phyloP scores from a whole-genome alignment of 345 rosid species.

The Lepidium sativum region DNA sequence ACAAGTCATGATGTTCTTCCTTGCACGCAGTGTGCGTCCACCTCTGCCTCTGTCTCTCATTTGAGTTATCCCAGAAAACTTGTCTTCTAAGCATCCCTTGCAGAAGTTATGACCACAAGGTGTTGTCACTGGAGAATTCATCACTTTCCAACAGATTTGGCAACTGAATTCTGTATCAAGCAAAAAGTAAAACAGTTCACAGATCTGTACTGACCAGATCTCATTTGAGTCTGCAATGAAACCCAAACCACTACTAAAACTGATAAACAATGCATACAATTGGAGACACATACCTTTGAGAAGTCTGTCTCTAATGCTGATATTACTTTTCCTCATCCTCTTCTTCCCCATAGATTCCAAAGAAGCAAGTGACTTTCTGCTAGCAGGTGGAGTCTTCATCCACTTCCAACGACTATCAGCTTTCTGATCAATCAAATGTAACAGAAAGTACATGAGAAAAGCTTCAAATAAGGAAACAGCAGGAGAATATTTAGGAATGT shows the following conservation, averaged over 20 bases:
- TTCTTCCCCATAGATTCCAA: neutral
- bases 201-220: too few species aligned
- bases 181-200: neutral
- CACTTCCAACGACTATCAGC: conserved; percentile 45
- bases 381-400: conserved; percentile 40
- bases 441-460: neutral
- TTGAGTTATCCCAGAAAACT: conserved; percentile 36
- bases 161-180: conserved; percentile 5
- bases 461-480: conserved; percentile 8
- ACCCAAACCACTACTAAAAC: too few species aligned
- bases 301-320: too few species aligned
- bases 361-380: neutral
- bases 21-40: conserved; percentile 39
- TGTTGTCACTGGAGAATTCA: conserved; percentile 53
- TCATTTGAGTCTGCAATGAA: too few species aligned
- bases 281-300: too few species aligned
- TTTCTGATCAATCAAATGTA: conserved; percentile 28
- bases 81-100: conserved; percentile 48
- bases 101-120: conserved; percentile 77
- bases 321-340: neutral
- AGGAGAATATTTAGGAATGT: conserved; percentile 30
- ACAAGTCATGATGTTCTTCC: conserved; percentile 53
- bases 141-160: conserved; percentile 42
- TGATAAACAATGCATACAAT: too few species aligned
- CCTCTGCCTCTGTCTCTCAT: conserved; percentile 49